These are phyloP conservation scores for Kondoa malvinella DNA, from an alignment of 768 basidiomycete genomes.

Conservation along the genomic window DNA sequence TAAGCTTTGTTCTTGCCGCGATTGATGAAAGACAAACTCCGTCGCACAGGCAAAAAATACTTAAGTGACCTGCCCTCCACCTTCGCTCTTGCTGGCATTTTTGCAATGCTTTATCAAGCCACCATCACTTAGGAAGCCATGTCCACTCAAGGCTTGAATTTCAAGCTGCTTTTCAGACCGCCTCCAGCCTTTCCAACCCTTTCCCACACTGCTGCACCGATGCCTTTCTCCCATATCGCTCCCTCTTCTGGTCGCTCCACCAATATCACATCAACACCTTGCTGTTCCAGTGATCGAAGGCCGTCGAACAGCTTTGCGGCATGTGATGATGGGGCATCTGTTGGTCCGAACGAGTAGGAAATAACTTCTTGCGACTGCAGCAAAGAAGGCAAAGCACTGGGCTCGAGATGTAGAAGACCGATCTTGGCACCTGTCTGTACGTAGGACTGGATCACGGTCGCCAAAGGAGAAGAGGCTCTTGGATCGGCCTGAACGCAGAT, in stretches of 20 bases:
- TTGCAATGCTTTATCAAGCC: too few relatives aligned
- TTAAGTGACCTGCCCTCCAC: too few relatives aligned
- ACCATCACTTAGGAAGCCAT: too few relatives aligned
- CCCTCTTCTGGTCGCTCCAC: slow-evolving; percentile 5
- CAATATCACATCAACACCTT: slow-evolving; percentile 9
- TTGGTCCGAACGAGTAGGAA: slow-evolving; percentile 6
- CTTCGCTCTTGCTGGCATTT: too few relatives aligned
- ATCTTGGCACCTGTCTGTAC: too few relatives aligned
- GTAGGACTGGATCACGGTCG: too few relatives aligned
- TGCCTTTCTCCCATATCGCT: slow-evolving; percentile 10
- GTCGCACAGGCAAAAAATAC: too few relatives aligned
- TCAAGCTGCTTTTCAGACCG: not conserved
- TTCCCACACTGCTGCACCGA: slow-evolving; percentile 17
- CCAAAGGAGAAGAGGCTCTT: not conserved
- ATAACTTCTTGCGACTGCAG: not conserved
- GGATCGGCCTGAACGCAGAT: not conserved
- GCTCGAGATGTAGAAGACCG: slow-evolving; percentile 10
- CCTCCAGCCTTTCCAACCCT: slow-evolving; percentile 15
- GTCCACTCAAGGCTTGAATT: not conserved
- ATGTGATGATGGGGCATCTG: slow-evolving; percentile 6
- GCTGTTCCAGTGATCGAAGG: slow-evolving; percentile 10
- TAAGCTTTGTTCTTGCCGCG: too few relatives aligned
- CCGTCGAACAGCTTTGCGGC: slow-evolving; percentile 11
- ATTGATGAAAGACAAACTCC: too few relatives aligned
- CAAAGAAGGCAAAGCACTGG: not conserved